These are phyloP conservation scores for Ustanciosporium gigantosporum DNA, from an alignment of 1,284 basidiomycete species.

Conservation along the genomic window DNA sequence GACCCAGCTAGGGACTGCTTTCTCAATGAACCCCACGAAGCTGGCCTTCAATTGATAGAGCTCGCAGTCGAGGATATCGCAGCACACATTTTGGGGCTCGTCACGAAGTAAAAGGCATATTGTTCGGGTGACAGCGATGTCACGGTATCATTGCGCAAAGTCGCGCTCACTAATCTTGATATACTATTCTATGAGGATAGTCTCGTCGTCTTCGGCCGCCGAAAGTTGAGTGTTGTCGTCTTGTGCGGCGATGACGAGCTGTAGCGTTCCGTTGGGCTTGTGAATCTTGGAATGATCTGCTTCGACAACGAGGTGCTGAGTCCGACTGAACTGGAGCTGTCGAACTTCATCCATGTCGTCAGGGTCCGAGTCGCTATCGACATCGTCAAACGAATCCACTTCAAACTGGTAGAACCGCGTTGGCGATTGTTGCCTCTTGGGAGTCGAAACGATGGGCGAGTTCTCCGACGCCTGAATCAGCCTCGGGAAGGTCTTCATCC, in stretches of 20 bases:
- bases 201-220: conserved; percentile 11
- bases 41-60: no score
- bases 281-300: not conserved
- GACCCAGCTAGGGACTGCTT: no score
- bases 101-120: no score
- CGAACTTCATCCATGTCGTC: not conserved
- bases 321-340: no score
- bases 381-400: not conserved
- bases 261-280: not conserved
- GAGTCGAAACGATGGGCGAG: not conserved
- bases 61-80: no score
- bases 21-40: no score
- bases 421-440: not conserved
- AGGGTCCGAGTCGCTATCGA: not conserved
- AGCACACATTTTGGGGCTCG: no score
- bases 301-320: not conserved
- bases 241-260: conserved; percentile 13
- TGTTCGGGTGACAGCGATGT: no score
- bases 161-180: no score
- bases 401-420: not conserved
- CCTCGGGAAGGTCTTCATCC: not conserved
- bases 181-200: conserved; percentile 14
- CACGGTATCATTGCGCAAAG: no score
- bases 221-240: conserved; percentile 2
- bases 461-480: not conserved